phyloP scores from a whole-genome alignment of 1,284 basidiomycete genomes.

The Neolentinus lepideus region DNA sequence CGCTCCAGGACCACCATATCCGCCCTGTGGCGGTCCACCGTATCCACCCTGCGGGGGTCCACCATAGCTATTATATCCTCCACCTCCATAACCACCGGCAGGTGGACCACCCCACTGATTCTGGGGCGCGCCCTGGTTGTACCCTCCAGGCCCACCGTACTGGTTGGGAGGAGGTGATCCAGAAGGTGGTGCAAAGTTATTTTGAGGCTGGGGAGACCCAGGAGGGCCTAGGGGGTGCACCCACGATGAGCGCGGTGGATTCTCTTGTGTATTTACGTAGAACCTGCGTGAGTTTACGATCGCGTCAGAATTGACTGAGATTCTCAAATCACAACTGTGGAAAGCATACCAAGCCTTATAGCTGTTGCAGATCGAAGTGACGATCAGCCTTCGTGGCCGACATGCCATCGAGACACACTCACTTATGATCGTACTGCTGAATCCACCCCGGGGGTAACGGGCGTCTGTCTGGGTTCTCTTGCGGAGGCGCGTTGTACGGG shows the following conservation, averaged over 20 bases:
- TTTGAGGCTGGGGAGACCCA: constrained; percentile 26
- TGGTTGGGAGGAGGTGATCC: constrained; percentile 31
- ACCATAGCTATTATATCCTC: constrained; percentile 8
- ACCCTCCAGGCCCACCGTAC: constrained; percentile 17
- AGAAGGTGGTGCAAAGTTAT: constrained; percentile 35
- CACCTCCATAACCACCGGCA: background rate
- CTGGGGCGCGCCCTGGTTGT: constrained; percentile 9
- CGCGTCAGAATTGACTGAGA: background rate
- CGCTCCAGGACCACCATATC: constrained; percentile 15
- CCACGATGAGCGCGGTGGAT: constrained; percentile 61
- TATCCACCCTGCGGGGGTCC: constrained; percentile 19
- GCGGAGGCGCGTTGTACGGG: constrained; percentile 22
- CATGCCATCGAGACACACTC: constrained; percentile 17
- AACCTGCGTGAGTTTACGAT: constrained; percentile 37
- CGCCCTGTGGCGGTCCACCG: constrained; percentile 14
- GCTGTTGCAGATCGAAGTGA: constrained; percentile 26
- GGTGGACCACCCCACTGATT: background rate
- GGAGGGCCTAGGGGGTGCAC: constrained; percentile 51
- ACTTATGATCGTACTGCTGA: constrained; percentile 63
- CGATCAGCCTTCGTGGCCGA: constrained; percentile 4
- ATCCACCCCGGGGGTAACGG: constrained; percentile 64
- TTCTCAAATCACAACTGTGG: background rate
- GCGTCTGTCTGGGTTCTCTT: constrained; percentile 55
- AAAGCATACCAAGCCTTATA: constrained; percentile 59
- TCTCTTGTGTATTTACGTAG: constrained; percentile 57